A percentile compares a stretch with the other conserved stretches of the same genome.
phyloP scores from a whole-genome alignment of 108 stramenopile species.

The Fragilariopsis cylindrus region DNA sequence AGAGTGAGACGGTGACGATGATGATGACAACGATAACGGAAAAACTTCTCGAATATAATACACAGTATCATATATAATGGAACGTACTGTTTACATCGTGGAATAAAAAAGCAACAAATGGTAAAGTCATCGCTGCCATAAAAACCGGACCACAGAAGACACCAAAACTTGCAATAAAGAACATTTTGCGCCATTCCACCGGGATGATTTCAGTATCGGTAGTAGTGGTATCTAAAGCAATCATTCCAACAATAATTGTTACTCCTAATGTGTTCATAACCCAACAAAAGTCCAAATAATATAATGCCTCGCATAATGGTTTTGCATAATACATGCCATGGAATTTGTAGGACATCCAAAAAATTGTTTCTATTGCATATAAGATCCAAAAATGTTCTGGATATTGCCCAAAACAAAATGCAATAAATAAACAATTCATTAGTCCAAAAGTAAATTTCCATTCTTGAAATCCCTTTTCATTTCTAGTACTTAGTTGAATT shows the following conservation, averaged over 20 bases:
- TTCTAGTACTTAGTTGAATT: constrained; percentile 30
- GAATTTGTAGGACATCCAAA: constrained; percentile 42
- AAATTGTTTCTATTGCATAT: constrained; percentile 38
- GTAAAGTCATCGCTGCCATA: constrained; percentile 45
- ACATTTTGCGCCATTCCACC: constrained; percentile 25
- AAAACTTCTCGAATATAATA: too few relatives aligned
- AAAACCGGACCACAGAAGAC: constrained; percentile 50
- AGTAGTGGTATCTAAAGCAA: constrained; percentile 18
- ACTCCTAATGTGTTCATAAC: constrained; percentile 44
- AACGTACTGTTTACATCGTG: constrained; percentile 58
- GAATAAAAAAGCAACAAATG: constrained; percentile 59
- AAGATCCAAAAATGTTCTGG: constrained; percentile 58
- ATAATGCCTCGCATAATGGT: constrained; percentile 48
- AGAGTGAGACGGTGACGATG: too few relatives aligned
- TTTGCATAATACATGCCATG: constrained; percentile 35
- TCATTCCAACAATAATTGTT: constrained; percentile 16
- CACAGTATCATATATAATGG: background rate
- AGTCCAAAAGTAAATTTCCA: constrained; percentile 55
- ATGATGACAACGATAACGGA: too few relatives aligned
- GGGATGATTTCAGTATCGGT: background rate
- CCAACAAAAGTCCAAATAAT: constrained; percentile 67
- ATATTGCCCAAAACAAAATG: constrained; percentile 39
- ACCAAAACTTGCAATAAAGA: constrained; percentile 45
- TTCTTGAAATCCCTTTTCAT: constrained; percentile 42
- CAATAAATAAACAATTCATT: constrained; percentile 51